Evolutionary conservation across 2,329 filamentous ascomycete species (phyloP).

Genomic region (Claviceps sp.): DNA sequence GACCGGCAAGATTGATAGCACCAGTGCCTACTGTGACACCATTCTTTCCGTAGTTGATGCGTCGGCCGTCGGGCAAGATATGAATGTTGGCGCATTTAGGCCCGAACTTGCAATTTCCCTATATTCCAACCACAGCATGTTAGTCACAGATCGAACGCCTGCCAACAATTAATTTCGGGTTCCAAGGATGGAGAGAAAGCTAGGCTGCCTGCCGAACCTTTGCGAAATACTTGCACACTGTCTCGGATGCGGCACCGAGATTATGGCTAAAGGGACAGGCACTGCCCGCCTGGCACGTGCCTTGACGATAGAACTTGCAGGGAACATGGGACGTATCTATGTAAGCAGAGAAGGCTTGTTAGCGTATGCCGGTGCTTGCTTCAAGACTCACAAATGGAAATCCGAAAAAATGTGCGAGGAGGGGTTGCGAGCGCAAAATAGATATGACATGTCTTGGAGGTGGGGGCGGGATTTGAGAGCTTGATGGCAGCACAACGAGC

Average conservation of each 20-base stretch:
- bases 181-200: not conserved
- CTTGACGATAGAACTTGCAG: slow-evolving; percentile 98
- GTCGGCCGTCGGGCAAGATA: slow-evolving; percentile 81
- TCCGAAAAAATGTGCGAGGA: too few species aligned
- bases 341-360: not conserved
- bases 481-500: not conserved
- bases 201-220: slow-evolving; percentile 49
- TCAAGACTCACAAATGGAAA: too few species aligned
- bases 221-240: slow-evolving; percentile 96
- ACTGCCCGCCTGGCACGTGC: slow-evolving; percentile 88
- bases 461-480: slow-evolving; percentile 4
- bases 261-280: slow-evolving; percentile 96
- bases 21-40: slow-evolving; percentile 50
- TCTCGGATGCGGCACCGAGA: slow-evolving; percentile 69
- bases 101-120: slow-evolving; percentile 99
- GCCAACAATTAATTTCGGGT: too few species aligned
- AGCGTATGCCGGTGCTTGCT: not conserved
- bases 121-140: not conserved
- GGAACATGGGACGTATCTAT: slow-evolving; percentile 91
- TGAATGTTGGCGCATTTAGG: slow-evolving; percentile 96
- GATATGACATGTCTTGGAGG: not conserved
- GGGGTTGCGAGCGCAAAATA: too few species aligned
- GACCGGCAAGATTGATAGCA: slow-evolving; percentile 48
- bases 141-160: not conserved
- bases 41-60: slow-evolving; percentile 69